A percentile compares a stretch with the other conserved stretches of the same genome.
Evolutionary conservation across 768 basidiomycete species (phyloP).

Genomic region (Kwoniella europaea): DNA sequence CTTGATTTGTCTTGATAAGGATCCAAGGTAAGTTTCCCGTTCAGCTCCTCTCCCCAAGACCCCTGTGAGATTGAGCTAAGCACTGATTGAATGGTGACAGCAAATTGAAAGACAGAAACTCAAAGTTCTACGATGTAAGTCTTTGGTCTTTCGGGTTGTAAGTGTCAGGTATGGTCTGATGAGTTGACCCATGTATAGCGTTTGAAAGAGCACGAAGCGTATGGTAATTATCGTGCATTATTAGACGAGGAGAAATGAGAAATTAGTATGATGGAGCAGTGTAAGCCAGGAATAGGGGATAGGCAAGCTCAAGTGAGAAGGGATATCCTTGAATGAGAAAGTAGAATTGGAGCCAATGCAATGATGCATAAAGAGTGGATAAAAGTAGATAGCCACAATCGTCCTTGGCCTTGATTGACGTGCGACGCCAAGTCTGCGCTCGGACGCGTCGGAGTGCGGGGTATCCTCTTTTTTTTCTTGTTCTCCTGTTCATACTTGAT

Average conservation of each 20-base stretch:
- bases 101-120: not conserved
- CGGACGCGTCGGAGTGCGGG: not conserved
- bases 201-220: not conserved
- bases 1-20: conserved; percentile 14
- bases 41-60: not conserved
- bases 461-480: not conserved
- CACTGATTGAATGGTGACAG: too few relatives aligned
- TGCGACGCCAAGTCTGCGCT: not conserved
- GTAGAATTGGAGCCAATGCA: too few relatives aligned
- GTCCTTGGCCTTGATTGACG: not conserved
- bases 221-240: not conserved
- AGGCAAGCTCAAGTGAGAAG: too few relatives aligned
- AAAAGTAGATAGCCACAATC: too few relatives aligned
- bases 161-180: not conserved
- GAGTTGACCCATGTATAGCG: not conserved
- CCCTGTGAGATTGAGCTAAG: too few relatives aligned
- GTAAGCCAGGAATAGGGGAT: too few relatives aligned
- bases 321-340: too few relatives aligned
- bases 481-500: not conserved
- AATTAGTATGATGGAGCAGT: too few relatives aligned
- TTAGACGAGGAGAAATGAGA: not conserved
- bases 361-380: too few relatives aligned
- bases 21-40: conserved; percentile 5
- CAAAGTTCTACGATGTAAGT: not conserved
- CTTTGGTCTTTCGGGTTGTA: too few relatives aligned